phyloP scores from a whole-genome alignment of 352 stramenopile species.

The Phytophthora parvispora region DNA sequence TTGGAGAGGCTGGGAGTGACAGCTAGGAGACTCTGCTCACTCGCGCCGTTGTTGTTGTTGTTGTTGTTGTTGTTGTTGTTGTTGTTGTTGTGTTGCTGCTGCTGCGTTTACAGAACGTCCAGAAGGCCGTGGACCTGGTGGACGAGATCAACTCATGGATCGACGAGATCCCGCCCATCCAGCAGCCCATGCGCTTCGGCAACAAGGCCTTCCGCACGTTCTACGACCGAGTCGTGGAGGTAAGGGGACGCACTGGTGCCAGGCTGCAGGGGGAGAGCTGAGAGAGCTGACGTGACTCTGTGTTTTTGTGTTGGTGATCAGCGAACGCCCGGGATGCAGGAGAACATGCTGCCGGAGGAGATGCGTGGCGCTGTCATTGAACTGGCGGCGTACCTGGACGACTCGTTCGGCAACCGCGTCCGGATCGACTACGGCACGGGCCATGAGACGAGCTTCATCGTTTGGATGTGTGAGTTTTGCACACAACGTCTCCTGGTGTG shows the following conservation, averaged over 20 bases:
- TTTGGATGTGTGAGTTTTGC: slow-evolving; percentile 91
- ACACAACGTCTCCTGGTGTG: slow-evolving; percentile 17
- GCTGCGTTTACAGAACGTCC: slow-evolving; percentile 67
- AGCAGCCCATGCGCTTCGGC: slow-evolving; percentile 96
- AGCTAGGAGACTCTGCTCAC: slow-evolving; percentile 4
- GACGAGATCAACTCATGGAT: slow-evolving; percentile 87
- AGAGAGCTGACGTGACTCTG: neutral
- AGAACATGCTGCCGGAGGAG: slow-evolving; percentile 66
- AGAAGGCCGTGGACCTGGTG: slow-evolving; percentile 71
- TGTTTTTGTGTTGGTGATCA: slow-evolving; percentile 24
- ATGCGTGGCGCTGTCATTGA: slow-evolving; percentile 88
- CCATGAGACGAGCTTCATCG: slow-evolving; percentile 98
- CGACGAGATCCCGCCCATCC: slow-evolving; percentile 92
- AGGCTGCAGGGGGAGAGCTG: neutral
- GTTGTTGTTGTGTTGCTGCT: neutral
- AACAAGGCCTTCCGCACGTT: slow-evolving; percentile 96
- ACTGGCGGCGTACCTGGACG: slow-evolving; percentile 95
- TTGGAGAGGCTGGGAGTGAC: neutral
- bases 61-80: neutral
- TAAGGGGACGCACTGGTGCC: slow-evolving; percentile 22
- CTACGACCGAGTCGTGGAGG: slow-evolving; percentile 85
- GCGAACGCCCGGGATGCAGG: slow-evolving; percentile 64
- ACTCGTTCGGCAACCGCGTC: slow-evolving; percentile 97
- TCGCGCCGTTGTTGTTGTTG: neutral
- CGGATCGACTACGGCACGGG: slow-evolving; percentile 99